Conservation (phyloP, 2,329 filamentous ascomycete species). For the Helotiales sp. region DNA sequence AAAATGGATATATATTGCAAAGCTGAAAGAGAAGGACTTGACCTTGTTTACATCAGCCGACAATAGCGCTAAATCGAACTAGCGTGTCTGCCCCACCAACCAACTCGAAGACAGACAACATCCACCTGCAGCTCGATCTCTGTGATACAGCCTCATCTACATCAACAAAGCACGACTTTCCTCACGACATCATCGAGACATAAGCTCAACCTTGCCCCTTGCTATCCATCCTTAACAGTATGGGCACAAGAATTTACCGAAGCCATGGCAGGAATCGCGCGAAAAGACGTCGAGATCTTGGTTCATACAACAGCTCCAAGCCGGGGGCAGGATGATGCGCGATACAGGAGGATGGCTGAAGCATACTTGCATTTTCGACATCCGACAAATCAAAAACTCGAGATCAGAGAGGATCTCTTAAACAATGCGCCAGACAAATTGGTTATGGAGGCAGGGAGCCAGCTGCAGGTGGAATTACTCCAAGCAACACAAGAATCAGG, state of each 20-base stretch:
- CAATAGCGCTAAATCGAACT: not conserved
- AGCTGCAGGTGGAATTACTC: constrained; percentile 28
- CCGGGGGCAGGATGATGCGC: constrained; percentile 40
- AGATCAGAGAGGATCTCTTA: not conserved
- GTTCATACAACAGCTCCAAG: constrained; percentile 43
- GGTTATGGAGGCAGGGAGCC: constrained; percentile 50
- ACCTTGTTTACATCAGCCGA: not conserved
- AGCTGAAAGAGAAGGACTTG: too few species aligned
- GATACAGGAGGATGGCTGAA: constrained; percentile 41
- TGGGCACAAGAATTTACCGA: not conserved
- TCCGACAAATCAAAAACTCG: constrained; percentile 21
- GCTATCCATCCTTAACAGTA: constrained; percentile 6
- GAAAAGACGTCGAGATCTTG: constrained; percentile 41
- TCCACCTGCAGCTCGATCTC: not conserved
- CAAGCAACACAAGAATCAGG: constrained; percentile 25
- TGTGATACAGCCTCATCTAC: not conserved
- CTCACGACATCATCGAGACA: not conserved
- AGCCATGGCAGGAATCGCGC: constrained; percentile 32
- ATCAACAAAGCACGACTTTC: not conserved
- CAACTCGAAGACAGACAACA: not conserved
- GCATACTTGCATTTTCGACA: constrained; percentile 42
- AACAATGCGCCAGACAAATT: constrained; percentile 46
- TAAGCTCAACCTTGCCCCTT: constrained; percentile 7
- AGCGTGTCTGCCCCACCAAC: not conserved
- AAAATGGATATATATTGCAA: not conserved